Conservation (phyloP, 2,329 filamentous ascomycete genomes). For the Ophiobolus disseminans region DNA sequence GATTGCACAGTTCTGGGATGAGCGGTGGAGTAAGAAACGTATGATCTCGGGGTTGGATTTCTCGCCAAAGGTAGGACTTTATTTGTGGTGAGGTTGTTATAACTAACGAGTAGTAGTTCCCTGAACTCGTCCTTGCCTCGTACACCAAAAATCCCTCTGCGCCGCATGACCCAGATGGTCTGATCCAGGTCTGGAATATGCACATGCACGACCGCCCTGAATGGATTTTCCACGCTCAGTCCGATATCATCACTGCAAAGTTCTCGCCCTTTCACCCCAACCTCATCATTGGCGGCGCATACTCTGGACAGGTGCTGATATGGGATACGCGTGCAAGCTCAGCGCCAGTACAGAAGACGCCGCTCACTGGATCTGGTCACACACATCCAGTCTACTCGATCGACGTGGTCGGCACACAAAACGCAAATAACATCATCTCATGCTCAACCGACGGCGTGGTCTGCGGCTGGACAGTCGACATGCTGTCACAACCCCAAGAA, state of each 20-base stretch:
- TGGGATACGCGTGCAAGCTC: conserved; percentile 93
- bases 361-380: conserved; percentile 91
- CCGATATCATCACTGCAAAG: conserved; percentile 91
- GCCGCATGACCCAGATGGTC: conserved; percentile 88
- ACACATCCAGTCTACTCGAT: conserved; percentile 96
- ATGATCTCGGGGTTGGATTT: conserved; percentile 97
- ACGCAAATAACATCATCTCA: conserved; percentile 98
- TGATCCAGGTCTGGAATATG: conserved; percentile 96
- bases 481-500: conserved; percentile 96
- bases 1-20: conserved; percentile 90
- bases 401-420: conserved; percentile 95
- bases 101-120: conserved; percentile 63
- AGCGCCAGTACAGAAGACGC: conserved; percentile 90
- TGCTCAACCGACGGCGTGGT: conserved; percentile 96
- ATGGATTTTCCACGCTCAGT: conserved; percentile 95
- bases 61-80: conserved; percentile 77
- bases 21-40: conserved; percentile 94
- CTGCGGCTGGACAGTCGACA: conserved; percentile 97
- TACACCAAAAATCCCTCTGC: conserved; percentile 98
- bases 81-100: not conserved
- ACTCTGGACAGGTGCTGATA: conserved; percentile 92
- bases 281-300: conserved; percentile 92
- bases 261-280: conserved; percentile 99
- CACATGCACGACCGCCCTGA: conserved; percentile 94
- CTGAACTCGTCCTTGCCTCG: conserved; percentile 88